Percentiles rank a stretch among this genome's conserved stretches.
Conservation (phyloP, 225 moss, liverwort and hornwort genomes). For the Marchantia paleacea region DNA sequence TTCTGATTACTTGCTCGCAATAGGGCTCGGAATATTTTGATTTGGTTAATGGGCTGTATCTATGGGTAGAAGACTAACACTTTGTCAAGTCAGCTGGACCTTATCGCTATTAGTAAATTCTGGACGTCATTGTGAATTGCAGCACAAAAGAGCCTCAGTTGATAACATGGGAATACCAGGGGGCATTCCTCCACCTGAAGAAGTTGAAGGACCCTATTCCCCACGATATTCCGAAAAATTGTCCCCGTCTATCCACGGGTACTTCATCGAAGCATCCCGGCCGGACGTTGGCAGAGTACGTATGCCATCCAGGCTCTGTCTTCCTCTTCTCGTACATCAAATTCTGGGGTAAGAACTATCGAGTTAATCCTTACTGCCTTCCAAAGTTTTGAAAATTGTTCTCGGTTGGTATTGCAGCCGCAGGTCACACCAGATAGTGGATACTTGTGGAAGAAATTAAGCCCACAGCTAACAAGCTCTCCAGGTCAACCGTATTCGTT, state of each 20-base stretch:
- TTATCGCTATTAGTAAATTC: neutral
- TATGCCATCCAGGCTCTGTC: neutral
- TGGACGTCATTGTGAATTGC: conserved; percentile 25
- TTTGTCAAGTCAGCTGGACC: neutral
- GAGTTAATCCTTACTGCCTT: too few relatives aligned
- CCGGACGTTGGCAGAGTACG: conserved; percentile 64
- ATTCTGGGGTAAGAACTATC: too few relatives aligned
- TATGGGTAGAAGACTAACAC: neutral
- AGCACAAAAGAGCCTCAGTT: conserved; percentile 76
- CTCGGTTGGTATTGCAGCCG: conserved; percentile 45
- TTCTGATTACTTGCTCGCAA: neutral
- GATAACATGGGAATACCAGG: conserved; percentile 59
- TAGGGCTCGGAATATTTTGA: neutral
- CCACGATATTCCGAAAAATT: conserved; percentile 83
- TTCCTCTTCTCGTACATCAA: too few relatives aligned
- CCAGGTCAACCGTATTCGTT: conserved; percentile 80
- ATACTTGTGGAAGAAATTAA: conserved; percentile 79
- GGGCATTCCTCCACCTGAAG: conserved; percentile 60
- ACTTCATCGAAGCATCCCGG: conserved; percentile 70
- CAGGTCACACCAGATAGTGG: conserved; percentile 79
- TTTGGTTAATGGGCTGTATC: neutral
- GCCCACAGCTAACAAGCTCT: conserved; percentile 76
- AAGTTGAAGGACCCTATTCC: conserved; percentile 54
- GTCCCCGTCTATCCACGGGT: conserved; percentile 83
- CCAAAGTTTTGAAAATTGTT: neutral